A percentile compares a stretch with the other conserved stretches of the same genome.
These are phyloP conservation scores for Telopea speciosissima DNA, from an alignment of 177 flowering plant species.

Conservation along the genomic window DNA sequence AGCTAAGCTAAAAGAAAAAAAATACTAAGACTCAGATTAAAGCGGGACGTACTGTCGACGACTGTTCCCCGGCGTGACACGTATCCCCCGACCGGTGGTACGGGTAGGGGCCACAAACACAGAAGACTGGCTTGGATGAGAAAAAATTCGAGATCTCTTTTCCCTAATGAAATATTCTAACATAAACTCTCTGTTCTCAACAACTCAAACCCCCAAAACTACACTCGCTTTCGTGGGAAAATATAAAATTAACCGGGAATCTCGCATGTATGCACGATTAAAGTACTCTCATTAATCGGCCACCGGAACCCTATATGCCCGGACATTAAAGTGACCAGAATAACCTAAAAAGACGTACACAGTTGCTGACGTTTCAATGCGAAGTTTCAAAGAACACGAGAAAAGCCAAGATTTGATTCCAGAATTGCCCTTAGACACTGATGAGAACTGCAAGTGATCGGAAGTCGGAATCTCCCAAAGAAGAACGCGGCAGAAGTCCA, in stretches of 20 bases:
- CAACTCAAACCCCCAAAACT: conserved; percentile 1
- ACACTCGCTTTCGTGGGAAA: conserved; percentile 4
- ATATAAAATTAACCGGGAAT: conserved; percentile 3
- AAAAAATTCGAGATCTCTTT: background rate
- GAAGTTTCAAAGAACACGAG: conserved; percentile 8
- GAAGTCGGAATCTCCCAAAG: conserved; percentile 13
- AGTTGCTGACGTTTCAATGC: background rate
- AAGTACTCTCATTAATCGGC: background rate
- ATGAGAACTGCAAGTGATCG: background rate
- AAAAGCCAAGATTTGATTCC: background rate
- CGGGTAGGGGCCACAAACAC: too few relatives aligned
- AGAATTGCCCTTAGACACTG: background rate
- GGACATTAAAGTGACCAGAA: background rate
- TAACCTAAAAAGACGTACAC: background rate
- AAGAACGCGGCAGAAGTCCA: conserved; percentile 2
- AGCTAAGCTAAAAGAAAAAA: too few relatives aligned
- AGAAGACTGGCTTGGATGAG: too few relatives aligned
- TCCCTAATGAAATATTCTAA: background rate
- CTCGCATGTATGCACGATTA: background rate
- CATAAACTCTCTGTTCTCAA: background rate
- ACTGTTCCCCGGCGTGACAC: background rate
- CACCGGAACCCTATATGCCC: conserved; percentile 9
- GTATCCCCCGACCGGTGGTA: background rate
- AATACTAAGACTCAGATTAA: background rate
- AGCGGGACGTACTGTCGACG: background rate